A percentile compares a stretch with the other conserved stretches of the same genome.
Conservation (phyloP, 495 filamentous ascomycete genomes). For the Penicillium turbatum region DNA sequence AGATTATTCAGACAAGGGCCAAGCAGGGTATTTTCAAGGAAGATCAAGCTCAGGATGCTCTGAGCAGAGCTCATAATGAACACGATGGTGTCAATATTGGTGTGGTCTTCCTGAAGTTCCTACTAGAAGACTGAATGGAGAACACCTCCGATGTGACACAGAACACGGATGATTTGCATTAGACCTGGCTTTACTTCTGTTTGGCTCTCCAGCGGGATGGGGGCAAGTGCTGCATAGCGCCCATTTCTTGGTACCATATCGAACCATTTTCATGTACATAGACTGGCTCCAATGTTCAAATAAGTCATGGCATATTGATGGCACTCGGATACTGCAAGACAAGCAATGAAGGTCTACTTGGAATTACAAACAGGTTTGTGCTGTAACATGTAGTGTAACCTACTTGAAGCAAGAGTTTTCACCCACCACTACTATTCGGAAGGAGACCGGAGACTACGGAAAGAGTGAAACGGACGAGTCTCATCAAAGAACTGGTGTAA, state of each 20-base stretch:
- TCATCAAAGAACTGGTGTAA: neutral
- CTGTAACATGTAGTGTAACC: neutral
- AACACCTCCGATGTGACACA: neutral
- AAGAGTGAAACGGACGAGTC: neutral
- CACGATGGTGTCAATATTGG: conserved; percentile 76
- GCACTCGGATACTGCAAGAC: neutral
- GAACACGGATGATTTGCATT: neutral
- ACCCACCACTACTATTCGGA: neutral
- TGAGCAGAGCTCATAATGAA: conserved; percentile 55
- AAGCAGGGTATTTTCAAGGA: conserved; percentile 61
- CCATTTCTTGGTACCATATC: neutral
- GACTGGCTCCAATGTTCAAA: too few relatives aligned
- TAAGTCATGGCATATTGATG: neutral
- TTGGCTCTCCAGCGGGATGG: neutral
- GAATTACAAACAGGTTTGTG: neutral
- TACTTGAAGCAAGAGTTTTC: neutral
- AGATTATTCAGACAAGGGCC: conserved; percentile 60
- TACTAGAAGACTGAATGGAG: conserved; percentile 49
- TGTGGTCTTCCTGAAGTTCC: conserved; percentile 66
- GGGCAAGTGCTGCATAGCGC: neutral
- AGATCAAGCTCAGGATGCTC: conserved; percentile 59
- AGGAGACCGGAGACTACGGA: neutral
- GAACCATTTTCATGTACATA: neutral
- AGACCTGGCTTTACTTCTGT: neutral
- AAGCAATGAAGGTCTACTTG: neutral